These are phyloP conservation scores for Colletotrichum musicola DNA, from an alignment of 2,329 filamentous ascomycete genomes.

Conservation along the genomic window DNA sequence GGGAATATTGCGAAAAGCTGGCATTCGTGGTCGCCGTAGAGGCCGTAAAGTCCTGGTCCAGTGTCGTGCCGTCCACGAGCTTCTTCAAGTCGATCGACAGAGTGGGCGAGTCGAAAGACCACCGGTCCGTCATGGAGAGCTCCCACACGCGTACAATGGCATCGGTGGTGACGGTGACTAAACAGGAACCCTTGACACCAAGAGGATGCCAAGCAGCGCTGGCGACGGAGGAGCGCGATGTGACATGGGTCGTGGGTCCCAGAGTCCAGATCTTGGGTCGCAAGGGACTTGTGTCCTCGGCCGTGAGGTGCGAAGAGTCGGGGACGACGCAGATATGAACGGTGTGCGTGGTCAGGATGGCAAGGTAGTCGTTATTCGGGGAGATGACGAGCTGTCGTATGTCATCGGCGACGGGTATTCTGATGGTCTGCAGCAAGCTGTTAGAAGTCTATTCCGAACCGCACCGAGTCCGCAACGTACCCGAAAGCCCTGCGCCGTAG, in stretches of 20 bases:
- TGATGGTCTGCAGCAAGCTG: slow-evolving; percentile 70
- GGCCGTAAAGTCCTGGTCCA: slow-evolving; percentile 86
- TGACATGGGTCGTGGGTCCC: slow-evolving; percentile 92
- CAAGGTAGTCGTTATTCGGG: slow-evolving; percentile 83
- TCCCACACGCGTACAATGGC: slow-evolving; percentile 94
- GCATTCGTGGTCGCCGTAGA: slow-evolving; percentile 80
- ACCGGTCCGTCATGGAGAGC: slow-evolving; percentile 83
- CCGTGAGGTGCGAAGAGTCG: slow-evolving; percentile 80
- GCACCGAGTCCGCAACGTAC: slow-evolving; percentile 50
- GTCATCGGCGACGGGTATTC: slow-evolving; percentile 81
- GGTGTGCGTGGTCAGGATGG: slow-evolving; percentile 88
- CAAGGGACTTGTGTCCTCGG: slow-evolving; percentile 75
- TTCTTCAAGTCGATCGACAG: slow-evolving; percentile 91
- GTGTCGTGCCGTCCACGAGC: slow-evolving; percentile 83
- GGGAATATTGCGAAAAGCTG: slow-evolving; percentile 87
- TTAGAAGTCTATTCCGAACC: slow-evolving; percentile 13
- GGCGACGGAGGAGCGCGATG: slow-evolving; percentile 83
- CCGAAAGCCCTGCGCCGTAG: slow-evolving; percentile 58
- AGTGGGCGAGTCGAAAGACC: slow-evolving; percentile 87
- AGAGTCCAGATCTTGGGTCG: slow-evolving; percentile 90
- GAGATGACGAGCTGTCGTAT: slow-evolving; percentile 90
- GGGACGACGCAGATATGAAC: slow-evolving; percentile 90
- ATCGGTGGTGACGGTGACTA: slow-evolving; percentile 91
- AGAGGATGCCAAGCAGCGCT: slow-evolving; percentile 94
- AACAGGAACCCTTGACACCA: slow-evolving; percentile 81